Evolutionary conservation across 805 yeast genomes (phyloP).

Genomic region (Ogataea pilisensis): DNA sequence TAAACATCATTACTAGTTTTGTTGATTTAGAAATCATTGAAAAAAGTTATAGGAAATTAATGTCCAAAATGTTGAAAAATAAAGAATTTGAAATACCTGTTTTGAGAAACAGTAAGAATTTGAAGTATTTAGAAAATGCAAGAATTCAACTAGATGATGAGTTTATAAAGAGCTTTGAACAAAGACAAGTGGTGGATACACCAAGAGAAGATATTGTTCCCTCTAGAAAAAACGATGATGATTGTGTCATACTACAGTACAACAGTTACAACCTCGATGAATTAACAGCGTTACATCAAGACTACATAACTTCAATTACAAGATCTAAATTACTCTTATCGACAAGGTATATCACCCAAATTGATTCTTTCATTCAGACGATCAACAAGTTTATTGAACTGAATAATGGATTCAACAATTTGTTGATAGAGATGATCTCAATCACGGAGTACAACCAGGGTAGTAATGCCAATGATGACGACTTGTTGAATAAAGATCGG

Average conservation of each 20-base stretch:
- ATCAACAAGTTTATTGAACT: slow-evolving; percentile 37
- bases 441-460: slow-evolving; percentile 19
- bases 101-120: slow-evolving; percentile 11
- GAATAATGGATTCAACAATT: slow-evolving; percentile 35
- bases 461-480: slow-evolving; percentile 8
- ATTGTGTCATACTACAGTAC: no score
- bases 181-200: no score
- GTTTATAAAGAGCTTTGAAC: slow-evolving; percentile 1
- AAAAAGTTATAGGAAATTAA: slow-evolving; percentile 27
- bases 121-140: slow-evolving; percentile 15
- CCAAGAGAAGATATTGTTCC: no score
- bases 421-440: slow-evolving; percentile 32
- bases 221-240: no score
- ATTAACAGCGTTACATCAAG: slow-evolving; percentile 33
- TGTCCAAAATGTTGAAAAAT: slow-evolving; percentile 20
- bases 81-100: slow-evolving; percentile 11
- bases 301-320: slow-evolving; percentile 34
- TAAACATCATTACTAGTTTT: slow-evolving; percentile 37
- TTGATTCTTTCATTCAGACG: slow-evolving; percentile 33
- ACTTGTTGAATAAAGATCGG: slow-evolving; percentile 20
- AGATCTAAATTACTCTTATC: slow-evolving; percentile 34
- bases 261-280: slow-evolving; percentile 47
- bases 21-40: slow-evolving; percentile 47
- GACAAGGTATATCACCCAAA: slow-evolving; percentile 37
- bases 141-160: slow-evolving; percentile 10